Evolutionary conservation across 2,329 filamentous ascomycete genomes (phyloP).

Genomic region (Thielaviopsis euricoi): DNA sequence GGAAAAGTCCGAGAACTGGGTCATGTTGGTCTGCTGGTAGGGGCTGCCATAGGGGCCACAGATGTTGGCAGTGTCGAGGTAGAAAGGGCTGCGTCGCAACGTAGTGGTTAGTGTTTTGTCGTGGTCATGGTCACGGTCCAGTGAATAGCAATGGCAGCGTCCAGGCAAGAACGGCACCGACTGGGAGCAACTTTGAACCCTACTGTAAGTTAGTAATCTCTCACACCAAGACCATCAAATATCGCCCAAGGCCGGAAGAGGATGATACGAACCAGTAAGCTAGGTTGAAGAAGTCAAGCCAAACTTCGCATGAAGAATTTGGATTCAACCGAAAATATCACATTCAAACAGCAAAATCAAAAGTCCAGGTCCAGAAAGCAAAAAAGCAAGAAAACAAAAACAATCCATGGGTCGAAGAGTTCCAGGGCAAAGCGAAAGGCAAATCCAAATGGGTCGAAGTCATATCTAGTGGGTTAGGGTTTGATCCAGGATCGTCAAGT

Average conservation of each 20-base stretch:
- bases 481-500: background rate
- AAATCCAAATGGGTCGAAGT: background rate
- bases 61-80: background rate
- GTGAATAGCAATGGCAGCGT: background rate
- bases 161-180: background rate
- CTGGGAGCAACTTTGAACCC: background rate
- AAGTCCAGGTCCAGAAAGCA: no score
- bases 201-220: background rate
- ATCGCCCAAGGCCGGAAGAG: background rate
- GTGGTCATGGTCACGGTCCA: background rate
- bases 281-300: background rate
- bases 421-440: background rate
- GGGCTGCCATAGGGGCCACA: background rate
- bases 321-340: background rate
- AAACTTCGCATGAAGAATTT: slow-evolving; percentile 5
- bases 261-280: slow-evolving; percentile 10
- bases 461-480: background rate
- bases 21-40: background rate
- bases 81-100: background rate
- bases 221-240: background rate
- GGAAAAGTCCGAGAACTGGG: slow-evolving; percentile 1
- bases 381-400: background rate
- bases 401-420: background rate
- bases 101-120: background rate
- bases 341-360: slow-evolving; percentile 1